Percentiles rank a stretch among this genome's conserved stretches.
Conservation (phyloP, 805 yeast genomes). For the Cyberlindnera xylosilytica region DNA sequence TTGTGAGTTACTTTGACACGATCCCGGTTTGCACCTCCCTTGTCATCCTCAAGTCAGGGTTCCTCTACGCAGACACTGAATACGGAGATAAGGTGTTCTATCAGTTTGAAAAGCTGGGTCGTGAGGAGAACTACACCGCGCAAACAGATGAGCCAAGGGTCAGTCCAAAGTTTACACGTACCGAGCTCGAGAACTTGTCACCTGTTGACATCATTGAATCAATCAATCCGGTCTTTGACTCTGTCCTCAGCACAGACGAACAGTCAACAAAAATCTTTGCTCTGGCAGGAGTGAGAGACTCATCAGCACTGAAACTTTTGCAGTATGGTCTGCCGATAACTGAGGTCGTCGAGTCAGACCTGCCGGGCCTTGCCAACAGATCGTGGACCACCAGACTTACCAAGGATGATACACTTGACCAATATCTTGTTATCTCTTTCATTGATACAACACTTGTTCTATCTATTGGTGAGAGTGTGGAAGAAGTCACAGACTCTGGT, state of each 20-base stretch:
- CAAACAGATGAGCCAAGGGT: constrained; percentile 33
- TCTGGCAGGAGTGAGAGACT: constrained; percentile 40
- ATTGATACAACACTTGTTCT: constrained; percentile 68
- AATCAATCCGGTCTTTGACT: constrained; percentile 50
- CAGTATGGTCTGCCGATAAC: constrained; percentile 58
- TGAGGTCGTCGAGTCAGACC: constrained; percentile 68
- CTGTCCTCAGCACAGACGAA: constrained; percentile 32
- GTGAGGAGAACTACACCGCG: constrained; percentile 40
- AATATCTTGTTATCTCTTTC: constrained; percentile 63
- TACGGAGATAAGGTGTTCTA: constrained; percentile 63
- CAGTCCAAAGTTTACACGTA: constrained; percentile 27
- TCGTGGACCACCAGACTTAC: constrained; percentile 61
- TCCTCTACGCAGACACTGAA: constrained; percentile 63
- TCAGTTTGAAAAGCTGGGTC: constrained; percentile 78
- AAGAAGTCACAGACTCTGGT: constrained; percentile 67
- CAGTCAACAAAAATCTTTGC: constrained; percentile 39
- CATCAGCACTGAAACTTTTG: constrained; percentile 45
- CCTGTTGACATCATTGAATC: constrained; percentile 46
- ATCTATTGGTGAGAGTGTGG: constrained; percentile 76
- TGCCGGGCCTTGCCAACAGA: constrained; percentile 61
- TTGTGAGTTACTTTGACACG: constrained; percentile 74
- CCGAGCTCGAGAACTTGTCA: constrained; percentile 51
- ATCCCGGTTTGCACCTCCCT: constrained; percentile 56
- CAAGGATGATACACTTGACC: constrained; percentile 47
- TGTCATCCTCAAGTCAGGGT: constrained; percentile 70